Percentiles rank a stretch among this genome's conserved stretches.
Evolutionary conservation across 495 filamentous ascomycete genomes (phyloP).

Genomic region (Penicillium longicatenatum): DNA sequence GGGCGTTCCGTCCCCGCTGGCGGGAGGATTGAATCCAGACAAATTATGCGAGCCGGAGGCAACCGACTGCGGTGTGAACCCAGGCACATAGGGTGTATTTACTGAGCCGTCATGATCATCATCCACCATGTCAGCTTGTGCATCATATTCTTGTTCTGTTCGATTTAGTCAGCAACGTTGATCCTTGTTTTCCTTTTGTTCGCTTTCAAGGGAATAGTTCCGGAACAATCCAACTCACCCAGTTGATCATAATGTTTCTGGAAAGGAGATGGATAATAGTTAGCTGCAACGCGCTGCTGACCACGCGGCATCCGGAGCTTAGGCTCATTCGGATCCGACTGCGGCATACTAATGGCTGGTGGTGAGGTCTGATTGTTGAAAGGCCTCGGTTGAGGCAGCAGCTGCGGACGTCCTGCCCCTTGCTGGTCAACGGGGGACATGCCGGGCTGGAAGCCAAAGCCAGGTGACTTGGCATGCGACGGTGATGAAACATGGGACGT

Average conservation of each 20-base stretch:
- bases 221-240: conserved; percentile 66
- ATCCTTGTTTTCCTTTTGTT: not conserved
- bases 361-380: conserved; percentile 42
- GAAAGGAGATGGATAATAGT: conserved; percentile 81
- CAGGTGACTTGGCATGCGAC: conserved; percentile 67
- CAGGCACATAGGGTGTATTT: conserved; percentile 66
- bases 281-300: conserved; percentile 40
- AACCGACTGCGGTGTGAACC: conserved; percentile 52
- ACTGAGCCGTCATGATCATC: conserved; percentile 73
- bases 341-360: conserved; percentile 44
- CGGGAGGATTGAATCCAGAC: conserved; percentile 41
- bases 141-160: conserved; percentile 98
- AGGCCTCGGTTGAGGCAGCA: conserved; percentile 44
- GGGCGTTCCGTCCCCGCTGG: conserved; percentile 37
- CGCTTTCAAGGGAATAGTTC: not conserved
- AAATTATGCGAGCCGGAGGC: conserved; percentile 42
- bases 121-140: conserved; percentile 91
- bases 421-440: conserved; percentile 69
- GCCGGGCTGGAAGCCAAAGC: conserved; percentile 67
- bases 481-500: conserved; percentile 83
- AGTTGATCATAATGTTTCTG: conserved; percentile 96
- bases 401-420: conserved; percentile 53
- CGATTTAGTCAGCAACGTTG: conserved; percentile 28
- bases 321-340: conserved; percentile 39
- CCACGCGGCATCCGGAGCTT: conserved; percentile 38